A percentile compares a stretch with the other conserved stretches of the same genome.
phyloP scores from a whole-genome alignment of 2,329 filamentous ascomycete genomes.

The Chalaropsis ovoidea region DNA sequence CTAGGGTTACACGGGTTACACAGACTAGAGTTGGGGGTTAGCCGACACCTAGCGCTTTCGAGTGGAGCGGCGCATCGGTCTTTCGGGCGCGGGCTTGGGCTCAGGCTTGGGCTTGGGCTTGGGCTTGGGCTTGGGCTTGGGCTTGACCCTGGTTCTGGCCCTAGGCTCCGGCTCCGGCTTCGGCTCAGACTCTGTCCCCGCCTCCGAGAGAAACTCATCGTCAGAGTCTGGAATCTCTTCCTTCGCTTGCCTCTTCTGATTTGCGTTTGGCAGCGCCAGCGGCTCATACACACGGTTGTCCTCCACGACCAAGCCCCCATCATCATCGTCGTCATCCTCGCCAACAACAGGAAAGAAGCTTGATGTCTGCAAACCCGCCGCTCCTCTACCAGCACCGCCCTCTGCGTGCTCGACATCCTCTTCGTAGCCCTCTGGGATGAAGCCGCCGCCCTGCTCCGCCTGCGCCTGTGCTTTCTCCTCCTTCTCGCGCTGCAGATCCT shows the following conservation, averaged over 20 bases:
- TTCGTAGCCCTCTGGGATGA: constrained; percentile 48
- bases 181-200: not conserved
- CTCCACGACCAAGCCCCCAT: constrained; percentile 27
- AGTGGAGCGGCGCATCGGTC: not conserved
- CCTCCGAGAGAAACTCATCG: not conserved
- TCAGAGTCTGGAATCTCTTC: not conserved
- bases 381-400: constrained; percentile 25
- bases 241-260: not conserved
- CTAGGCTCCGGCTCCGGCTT: not conserved
- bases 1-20: not conserved
- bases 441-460: constrained; percentile 50
- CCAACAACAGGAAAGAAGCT: constrained; percentile 42
- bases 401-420: constrained; percentile 37
- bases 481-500: constrained; percentile 25
- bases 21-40: not conserved
- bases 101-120: not conserved
- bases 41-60: not conserved
- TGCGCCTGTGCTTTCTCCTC: constrained; percentile 37
- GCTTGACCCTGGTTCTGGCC: not conserved
- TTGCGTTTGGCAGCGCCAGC: not conserved
- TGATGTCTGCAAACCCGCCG: constrained; percentile 31
- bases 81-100: not conserved
- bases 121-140: not conserved
- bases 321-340: constrained; percentile 36
- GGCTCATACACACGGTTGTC: constrained; percentile 6